Base-by-base conservation (phyloP, 805 yeast genomes). In the Zygoascus biomembranicola region DNA sequence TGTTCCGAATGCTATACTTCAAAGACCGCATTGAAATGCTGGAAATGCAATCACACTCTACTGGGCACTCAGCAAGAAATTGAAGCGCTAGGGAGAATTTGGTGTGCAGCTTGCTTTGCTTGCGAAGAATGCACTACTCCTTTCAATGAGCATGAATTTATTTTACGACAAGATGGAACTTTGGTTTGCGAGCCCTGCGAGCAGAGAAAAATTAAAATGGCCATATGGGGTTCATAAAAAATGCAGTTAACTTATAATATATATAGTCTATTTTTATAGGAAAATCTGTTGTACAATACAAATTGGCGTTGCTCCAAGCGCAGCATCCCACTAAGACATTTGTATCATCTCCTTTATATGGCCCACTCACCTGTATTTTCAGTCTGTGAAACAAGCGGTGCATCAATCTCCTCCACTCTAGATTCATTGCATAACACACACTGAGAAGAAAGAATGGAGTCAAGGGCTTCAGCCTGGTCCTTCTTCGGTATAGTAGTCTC, bases 341-440 rank as follows among this genome's bases (percentile, higher is more conserved):
- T 19, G 19, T 51, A 45, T 8, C 45, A 41, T 42, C 5, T 41
- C 26, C 44, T 42, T 52, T 43, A 52, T 28, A 54, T 14, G 3
- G 48, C 44, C 56, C 55, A 56, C 13, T 52, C 52, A 23, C 19
- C 23, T 8, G 52, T 47, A 19, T 51, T 52, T 32, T 56, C 61
- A 14, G 48, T 23, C 18, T 48, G 66, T 57, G 43, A 59, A 57
- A 55, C 68, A 63, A 88, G 73, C 6, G 83, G 81, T 50, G 78
- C 78, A 61, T 90, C 96, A 51, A 90, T 76, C 14, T 78, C 75
- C 50, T 82, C 85, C 54, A 90, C 82, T 66, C 78, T 84, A 52
- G 80, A 70, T 52, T 87, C 95, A 55, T 88, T 84, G 67, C 97
- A 90, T n/a, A 89, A 68, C 10, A 83, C 77, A 67, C 97, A 90